These are phyloP conservation scores for Botryotinia calthae DNA, from an alignment of 2,329 filamentous ascomycete species.

Conservation along the genomic window DNA sequence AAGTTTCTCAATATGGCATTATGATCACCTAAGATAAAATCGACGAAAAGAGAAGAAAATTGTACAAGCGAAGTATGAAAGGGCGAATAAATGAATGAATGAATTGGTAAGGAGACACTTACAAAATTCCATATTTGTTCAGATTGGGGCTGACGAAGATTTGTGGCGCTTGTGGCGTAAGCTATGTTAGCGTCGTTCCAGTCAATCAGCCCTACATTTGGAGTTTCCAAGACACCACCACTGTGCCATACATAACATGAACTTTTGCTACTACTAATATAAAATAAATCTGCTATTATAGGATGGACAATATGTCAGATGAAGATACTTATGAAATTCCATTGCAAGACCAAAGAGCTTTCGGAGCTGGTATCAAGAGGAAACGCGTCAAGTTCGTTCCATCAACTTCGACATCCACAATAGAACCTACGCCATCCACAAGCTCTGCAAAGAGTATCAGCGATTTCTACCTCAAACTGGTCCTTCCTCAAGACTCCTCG, in stretches of 20 bases:
- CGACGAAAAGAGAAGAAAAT: background rate
- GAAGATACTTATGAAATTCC: slow-evolving; percentile 58
- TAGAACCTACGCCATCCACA: slow-evolving; percentile 35
- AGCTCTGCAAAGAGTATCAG: slow-evolving; percentile 35
- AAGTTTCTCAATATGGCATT: slow-evolving; percentile 10
- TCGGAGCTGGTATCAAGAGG: slow-evolving; percentile 61
- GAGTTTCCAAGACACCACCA: background rate
- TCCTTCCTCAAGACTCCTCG: slow-evolving; percentile 44
- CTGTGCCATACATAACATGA: background rate
- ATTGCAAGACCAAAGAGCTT: slow-evolving; percentile 56
- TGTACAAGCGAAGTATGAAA: background rate
- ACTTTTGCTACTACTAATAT: background rate
- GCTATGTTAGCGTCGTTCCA: slow-evolving; percentile 2
- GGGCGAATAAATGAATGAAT: background rate
- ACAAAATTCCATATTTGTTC: slow-evolving; percentile 18
- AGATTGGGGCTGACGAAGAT: slow-evolving; percentile 7
- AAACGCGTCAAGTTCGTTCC: slow-evolving; percentile 58
- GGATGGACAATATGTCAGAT: slow-evolving; percentile 39
- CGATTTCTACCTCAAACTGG: slow-evolving; percentile 65
- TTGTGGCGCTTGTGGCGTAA: slow-evolving; percentile 19
- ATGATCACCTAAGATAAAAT: background rate
- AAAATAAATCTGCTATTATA: background rate
- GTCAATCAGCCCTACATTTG: slow-evolving; percentile 6
- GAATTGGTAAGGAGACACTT: background rate
- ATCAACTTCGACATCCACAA: slow-evolving; percentile 35